These are phyloP conservation scores for Lasiodiplodia theobromae DNA, from an alignment of 2,329 filamentous ascomycete genomes.

Conservation along the genomic window DNA sequence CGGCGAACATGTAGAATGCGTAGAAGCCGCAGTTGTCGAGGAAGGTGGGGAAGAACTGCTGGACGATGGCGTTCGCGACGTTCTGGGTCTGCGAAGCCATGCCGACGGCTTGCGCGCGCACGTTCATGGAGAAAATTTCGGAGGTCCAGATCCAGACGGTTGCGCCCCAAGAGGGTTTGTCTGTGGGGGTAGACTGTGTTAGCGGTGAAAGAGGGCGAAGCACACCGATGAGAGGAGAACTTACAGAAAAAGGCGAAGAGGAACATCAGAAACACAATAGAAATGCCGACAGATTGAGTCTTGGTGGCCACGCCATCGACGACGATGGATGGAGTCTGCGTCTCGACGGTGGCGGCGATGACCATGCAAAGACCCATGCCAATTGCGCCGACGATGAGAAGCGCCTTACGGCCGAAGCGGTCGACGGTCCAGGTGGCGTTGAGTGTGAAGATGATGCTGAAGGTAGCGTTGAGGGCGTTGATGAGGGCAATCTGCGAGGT, in stretches of 20 bases:
- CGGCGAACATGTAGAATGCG: slow-evolving; percentile 60
- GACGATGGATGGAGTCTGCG: slow-evolving; percentile 61
- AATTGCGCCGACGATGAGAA: slow-evolving; percentile 71
- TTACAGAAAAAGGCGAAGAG: slow-evolving; percentile 69
- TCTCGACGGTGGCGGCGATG: slow-evolving; percentile 65
- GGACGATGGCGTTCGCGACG: slow-evolving; percentile 71
- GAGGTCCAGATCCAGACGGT: slow-evolving; percentile 76
- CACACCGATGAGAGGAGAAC: slow-evolving; percentile 35
- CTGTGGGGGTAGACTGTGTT: slow-evolving; percentile 42
- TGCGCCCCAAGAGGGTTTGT: slow-evolving; percentile 74
- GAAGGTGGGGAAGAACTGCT: slow-evolving; percentile 75
- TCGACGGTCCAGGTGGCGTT: slow-evolving; percentile 78
- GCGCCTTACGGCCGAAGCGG: slow-evolving; percentile 72
- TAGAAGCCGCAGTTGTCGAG: slow-evolving; percentile 65
- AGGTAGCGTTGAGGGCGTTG: slow-evolving; percentile 77
- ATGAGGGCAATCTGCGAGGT: slow-evolving; percentile 68
- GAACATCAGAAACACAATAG: slow-evolving; percentile 73
- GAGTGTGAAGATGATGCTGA: slow-evolving; percentile 74
- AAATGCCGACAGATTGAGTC: slow-evolving; percentile 66
- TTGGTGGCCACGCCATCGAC: slow-evolving; percentile 58
- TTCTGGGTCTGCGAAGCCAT: slow-evolving; percentile 67
- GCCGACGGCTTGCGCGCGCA: slow-evolving; percentile 73
- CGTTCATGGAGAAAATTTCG: slow-evolving; percentile 74
- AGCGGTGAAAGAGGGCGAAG: slow-evolving; percentile 32
- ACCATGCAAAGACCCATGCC: slow-evolving; percentile 77